Percentiles rank a stretch among this genome's conserved stretches.
These are phyloP conservation scores for Pseudopyricularia javanii DNA, from an alignment of 2,329 filamentous ascomycete species.

Conservation along the genomic window DNA sequence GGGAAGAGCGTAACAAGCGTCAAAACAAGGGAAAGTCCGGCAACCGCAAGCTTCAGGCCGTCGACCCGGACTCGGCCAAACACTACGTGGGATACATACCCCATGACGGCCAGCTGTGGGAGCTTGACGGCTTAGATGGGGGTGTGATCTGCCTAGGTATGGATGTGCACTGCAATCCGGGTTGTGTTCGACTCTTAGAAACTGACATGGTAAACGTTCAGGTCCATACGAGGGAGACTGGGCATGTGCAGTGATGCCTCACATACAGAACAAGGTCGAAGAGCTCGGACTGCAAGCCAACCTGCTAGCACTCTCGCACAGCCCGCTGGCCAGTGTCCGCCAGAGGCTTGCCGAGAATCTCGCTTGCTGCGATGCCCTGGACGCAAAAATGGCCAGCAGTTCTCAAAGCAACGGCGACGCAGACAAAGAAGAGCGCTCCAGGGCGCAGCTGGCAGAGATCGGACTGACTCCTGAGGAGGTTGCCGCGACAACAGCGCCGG, in stretches of 20 bases:
- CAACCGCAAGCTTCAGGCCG: slow-evolving; percentile 19
- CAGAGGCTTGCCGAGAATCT: slow-evolving; percentile 31
- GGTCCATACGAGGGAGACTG: slow-evolving; percentile 1
- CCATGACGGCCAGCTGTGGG: slow-evolving; percentile 64
- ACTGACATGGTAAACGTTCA: background rate
- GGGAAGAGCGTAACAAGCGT: slow-evolving; percentile 15
- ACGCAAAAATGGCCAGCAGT: slow-evolving; percentile 14
- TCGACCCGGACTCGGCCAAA: slow-evolving; percentile 50
- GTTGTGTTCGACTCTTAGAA: background rate
- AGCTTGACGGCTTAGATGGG: slow-evolving; percentile 71
- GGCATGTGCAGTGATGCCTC: slow-evolving; percentile 1
- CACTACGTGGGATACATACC: slow-evolving; percentile 90
- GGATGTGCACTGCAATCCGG: background rate
- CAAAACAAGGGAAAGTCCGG: background rate
- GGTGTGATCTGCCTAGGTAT: slow-evolving; percentile 55
- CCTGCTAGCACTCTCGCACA: slow-evolving; percentile 61
- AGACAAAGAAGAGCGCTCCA: background rate
- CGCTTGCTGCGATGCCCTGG: slow-evolving; percentile 24
- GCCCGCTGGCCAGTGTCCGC: slow-evolving; percentile 40
- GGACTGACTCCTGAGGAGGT: slow-evolving; percentile 12
- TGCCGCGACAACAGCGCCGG: slow-evolving; percentile 9
- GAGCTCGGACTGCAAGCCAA: slow-evolving; percentile 21
- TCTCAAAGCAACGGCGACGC: slow-evolving; percentile 1
- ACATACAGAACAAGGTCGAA: slow-evolving; percentile 2
- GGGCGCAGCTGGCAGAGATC: slow-evolving; percentile 15